Evolutionary conservation across 75 land plant genomes (phyloP), one percentile per base, ranked within the genome.

Genomic region (Azolla pinnata): DNA sequence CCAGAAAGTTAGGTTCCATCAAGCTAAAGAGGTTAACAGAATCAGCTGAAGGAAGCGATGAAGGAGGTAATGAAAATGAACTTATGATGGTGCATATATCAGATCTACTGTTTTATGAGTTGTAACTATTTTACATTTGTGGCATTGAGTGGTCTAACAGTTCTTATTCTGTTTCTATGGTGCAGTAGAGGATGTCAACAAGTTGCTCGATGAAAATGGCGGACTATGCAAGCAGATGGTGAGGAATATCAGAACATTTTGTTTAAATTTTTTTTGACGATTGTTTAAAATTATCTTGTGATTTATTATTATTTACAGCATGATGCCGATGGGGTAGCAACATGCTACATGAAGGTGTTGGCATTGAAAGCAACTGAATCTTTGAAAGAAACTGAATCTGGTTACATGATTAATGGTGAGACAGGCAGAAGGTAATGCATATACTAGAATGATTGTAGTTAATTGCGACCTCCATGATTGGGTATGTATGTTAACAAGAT

Each of bases 271-370:
- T n/a, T n/a, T n/a, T n/a, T n/a, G n/a, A n/a, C n/a, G n/a, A n/a
- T n/a, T n/a, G n/a, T n/a, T n/a, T n/a, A n/a, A n/a, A n/a, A n/a
- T 35, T 5, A 35, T 12, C 12, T 5, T 5, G 12, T 5, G 12
- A 35, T 35, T 35, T 48, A 12, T 9, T 48, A 12, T 52, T 24
- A 10, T 2, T 52, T 29, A 25, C 24, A 4, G 25, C 14, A 2
- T 24, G 24, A 16, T 29, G 29, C 24, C 25, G 68, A 92, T 95
- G 97, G 87, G 70, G 73, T 80, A 17, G 50, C 89, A 29, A 88
- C 61, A 71, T 82, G 77, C 16, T 92, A 92, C 48, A 71, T 92
- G 72, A 92, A 92, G 82, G 89, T 92, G 48, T 73, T 92, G 55
- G 62, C 88, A 40, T 67, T 88, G 0, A 83, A 88, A 31, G 79